These are phyloP conservation scores for Starmerella bombicola DNA, from an alignment of 805 yeast species.

Conservation along the genomic window DNA sequence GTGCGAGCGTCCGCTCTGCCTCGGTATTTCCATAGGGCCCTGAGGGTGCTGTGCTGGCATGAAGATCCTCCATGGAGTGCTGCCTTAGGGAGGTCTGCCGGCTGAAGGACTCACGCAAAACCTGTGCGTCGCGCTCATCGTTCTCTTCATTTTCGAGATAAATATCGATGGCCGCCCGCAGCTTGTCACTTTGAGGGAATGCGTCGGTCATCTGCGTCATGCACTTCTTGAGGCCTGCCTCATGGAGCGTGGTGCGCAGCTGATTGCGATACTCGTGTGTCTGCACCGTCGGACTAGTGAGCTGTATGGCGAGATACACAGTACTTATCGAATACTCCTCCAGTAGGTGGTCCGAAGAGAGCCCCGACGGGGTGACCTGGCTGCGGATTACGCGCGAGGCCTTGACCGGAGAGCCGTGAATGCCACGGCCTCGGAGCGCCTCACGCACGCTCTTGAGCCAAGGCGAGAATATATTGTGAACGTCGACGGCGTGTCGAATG, in stretches of 20 bases:
- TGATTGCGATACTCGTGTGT: slow-evolving; percentile 36
- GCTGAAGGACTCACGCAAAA: slow-evolving; percentile 31
- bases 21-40: slow-evolving; percentile 1
- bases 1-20: background rate
- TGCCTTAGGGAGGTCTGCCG: background rate
- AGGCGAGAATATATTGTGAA: slow-evolving; percentile 43
- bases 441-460: slow-evolving; percentile 59
- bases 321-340: slow-evolving; percentile 62
- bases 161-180: slow-evolving; percentile 41
- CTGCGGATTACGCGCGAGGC: slow-evolving; percentile 67
- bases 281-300: slow-evolving; percentile 29
- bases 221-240: slow-evolving; percentile 37
- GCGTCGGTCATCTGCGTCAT: slow-evolving; percentile 1
- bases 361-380: slow-evolving; percentile 21
- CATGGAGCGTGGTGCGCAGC: slow-evolving; percentile 47
- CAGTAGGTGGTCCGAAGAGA: slow-evolving; percentile 42
- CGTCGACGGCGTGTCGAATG: slow-evolving; percentile 2
- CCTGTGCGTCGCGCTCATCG: slow-evolving; percentile 53
- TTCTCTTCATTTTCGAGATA: slow-evolving; percentile 44
- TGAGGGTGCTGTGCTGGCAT: background rate
- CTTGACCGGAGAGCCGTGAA: slow-evolving; percentile 81
- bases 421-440: slow-evolving; percentile 75
- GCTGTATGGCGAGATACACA: slow-evolving; percentile 54
- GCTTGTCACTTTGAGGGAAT: slow-evolving; percentile 26
- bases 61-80: background rate